phyloP scores from a whole-genome alignment of 352 stramenopile species.

The Pythium guiyangense region DNA sequence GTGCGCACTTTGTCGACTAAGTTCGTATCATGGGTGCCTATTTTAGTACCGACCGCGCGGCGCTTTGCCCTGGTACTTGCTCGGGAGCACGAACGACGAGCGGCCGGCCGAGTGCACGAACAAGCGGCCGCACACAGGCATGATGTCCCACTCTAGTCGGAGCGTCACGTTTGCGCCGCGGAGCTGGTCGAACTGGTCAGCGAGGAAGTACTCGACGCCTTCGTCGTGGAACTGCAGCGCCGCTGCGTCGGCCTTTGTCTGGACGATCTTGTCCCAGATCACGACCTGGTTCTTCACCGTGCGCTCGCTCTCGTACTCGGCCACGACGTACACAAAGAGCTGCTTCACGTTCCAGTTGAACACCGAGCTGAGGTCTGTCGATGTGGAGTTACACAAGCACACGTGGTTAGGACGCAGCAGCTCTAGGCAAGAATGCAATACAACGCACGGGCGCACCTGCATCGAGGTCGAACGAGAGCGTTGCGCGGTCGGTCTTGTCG shows the following conservation, averaged over 20 bases:
- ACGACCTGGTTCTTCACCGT: slow-evolving; percentile 80
- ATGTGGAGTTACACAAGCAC: neutral
- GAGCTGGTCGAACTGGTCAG: slow-evolving; percentile 74
- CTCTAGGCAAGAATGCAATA: neutral
- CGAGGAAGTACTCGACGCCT: slow-evolving; percentile 79
- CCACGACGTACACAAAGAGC: slow-evolving; percentile 86
- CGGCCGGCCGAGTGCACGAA: slow-evolving; percentile 57
- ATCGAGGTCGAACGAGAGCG: slow-evolving; percentile 79
- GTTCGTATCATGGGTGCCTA: neutral
- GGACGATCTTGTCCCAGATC: slow-evolving; percentile 84
- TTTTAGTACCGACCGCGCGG: slow-evolving; percentile 12
- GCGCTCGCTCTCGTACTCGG: slow-evolving; percentile 66
- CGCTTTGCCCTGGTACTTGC: slow-evolving; percentile 65
- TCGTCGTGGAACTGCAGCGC: slow-evolving; percentile 54
- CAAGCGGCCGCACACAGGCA: slow-evolving; percentile 77
- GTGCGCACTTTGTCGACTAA: neutral
- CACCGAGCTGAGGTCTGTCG: slow-evolving; percentile 69
- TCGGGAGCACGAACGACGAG: slow-evolving; percentile 54
- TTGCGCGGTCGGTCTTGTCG: slow-evolving; percentile 74
- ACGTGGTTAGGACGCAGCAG: neutral
- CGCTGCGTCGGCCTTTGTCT: slow-evolving; percentile 43
- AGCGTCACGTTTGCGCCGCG: slow-evolving; percentile 76
- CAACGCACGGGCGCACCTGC: slow-evolving; percentile 31
- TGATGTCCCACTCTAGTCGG: slow-evolving; percentile 82
- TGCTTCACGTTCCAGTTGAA: slow-evolving; percentile 92